Evolutionary conservation across 768 basidiomycete species (phyloP), one percentile per base, ranked within the genome.

Genomic region (Russula ochroleuca): DNA sequence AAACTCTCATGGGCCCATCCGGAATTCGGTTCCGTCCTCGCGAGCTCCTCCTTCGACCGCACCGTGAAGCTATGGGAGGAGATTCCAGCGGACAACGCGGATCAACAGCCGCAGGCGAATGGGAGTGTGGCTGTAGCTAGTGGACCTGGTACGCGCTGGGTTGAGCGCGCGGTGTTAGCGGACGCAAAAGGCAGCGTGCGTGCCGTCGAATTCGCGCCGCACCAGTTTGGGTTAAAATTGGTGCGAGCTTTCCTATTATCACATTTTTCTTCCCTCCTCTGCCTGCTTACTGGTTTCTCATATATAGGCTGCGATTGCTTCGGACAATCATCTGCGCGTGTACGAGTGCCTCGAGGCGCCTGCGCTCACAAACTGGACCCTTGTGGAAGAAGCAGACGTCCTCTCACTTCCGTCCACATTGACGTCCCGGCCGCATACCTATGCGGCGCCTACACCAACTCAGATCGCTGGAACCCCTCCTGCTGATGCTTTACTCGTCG

Each of bases 1-100:
- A 87, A 83, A 73, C 69, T 97, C 15, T 83, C 83, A 57, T 98
- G 94, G 91, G 93, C 93, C 1, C 94, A 95, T 71, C 94, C 96
- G 5, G 88, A 94, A 73, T 94, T 94, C 63, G 95, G 94, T 5
- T 83, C 85, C 1, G 83, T 97, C 57, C 78, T 98, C 60, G 93
- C 93, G 0, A 92, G 90, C 4, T 84, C 86, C 5, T 93, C 90
- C 2, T 94, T 94, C 70, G 96, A 98, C 75, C 83, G 95, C 28
- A 90, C 90, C 0, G 90, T 94, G 60, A 92, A 95, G 74, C 83
- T 99, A 17, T 98, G 94, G 94, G 92, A 95, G 72, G 84, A 90
- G 74, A 77, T 76, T 0, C 67, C 72, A 13, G 72, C 73, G 51
- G 63, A 71, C 21, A 71, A 68, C 31, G 51, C 66, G 15, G 74